Evolutionary conservation across 2,329 filamentous ascomycete genomes (phyloP).

Genomic region (Fusarium nygamai): DNA sequence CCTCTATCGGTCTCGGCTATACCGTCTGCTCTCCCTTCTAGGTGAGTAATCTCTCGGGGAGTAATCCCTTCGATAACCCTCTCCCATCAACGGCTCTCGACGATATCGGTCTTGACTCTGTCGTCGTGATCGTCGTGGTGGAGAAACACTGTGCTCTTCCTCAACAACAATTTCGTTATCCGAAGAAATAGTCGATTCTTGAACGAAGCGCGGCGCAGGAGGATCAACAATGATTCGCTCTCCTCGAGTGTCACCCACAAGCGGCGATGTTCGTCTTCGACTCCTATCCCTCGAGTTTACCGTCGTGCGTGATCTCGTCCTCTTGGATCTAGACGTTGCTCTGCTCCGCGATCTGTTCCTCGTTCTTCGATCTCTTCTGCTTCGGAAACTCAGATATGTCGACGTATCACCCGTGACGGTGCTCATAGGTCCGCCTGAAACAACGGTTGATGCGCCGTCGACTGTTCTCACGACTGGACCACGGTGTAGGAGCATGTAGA

Average conservation of each 20-base stretch:
- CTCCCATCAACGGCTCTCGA: slow-evolving; percentile 37
- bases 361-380: slow-evolving; percentile 30
- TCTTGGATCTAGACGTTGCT: slow-evolving; percentile 28
- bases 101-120: slow-evolving; percentile 40
- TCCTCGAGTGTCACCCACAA: slow-evolving; percentile 21
- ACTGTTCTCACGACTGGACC: slow-evolving; percentile 48
- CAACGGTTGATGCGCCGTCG: slow-evolving; percentile 28
- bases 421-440: slow-evolving; percentile 28
- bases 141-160: slow-evolving; percentile 47
- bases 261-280: slow-evolving; percentile 32
- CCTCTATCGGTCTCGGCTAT: slow-evolving; percentile 28
- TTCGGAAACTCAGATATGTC: slow-evolving; percentile 37
- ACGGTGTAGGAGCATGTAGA: slow-evolving; percentile 61
- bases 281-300: slow-evolving; percentile 31
- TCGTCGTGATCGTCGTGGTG: slow-evolving; percentile 36
- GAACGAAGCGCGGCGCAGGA: slow-evolving; percentile 44
- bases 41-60: slow-evolving; percentile 37
- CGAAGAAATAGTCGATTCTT: slow-evolving; percentile 38
- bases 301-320: slow-evolving; percentile 38
- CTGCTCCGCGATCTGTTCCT: slow-evolving; percentile 22
- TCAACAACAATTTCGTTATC: slow-evolving; percentile 53
- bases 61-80: slow-evolving; percentile 33
- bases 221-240: slow-evolving; percentile 44
- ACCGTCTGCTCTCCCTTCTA: slow-evolving; percentile 35
- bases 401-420: slow-evolving; percentile 35